phyloP scores from a whole-genome alignment of 352 stramenopile species.

The Phytophthora gonapodyides region DNA sequence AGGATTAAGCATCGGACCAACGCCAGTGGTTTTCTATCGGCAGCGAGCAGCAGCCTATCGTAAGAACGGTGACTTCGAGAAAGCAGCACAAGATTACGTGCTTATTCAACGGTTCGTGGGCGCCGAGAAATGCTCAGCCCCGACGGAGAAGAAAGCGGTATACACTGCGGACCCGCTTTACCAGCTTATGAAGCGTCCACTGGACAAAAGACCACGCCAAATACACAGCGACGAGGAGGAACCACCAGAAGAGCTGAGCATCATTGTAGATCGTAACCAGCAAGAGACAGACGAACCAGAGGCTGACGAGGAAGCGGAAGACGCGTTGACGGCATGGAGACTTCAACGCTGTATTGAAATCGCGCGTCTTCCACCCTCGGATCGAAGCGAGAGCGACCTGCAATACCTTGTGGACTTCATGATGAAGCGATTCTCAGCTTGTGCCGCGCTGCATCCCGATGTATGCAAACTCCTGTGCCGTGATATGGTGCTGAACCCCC shows the following conservation, averaged over 20 bases:
- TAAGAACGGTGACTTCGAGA: slow-evolving; percentile 62
- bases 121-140: not conserved
- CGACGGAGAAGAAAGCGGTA: slow-evolving; percentile 8
- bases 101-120: slow-evolving; percentile 14
- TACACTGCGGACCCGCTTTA: slow-evolving; percentile 32
- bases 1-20: slow-evolving; percentile 11
- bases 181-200: slow-evolving; percentile 11
- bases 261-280: slow-evolving; percentile 4
- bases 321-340: slow-evolving; percentile 29
- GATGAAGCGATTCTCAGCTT: slow-evolving; percentile 46
- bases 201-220: slow-evolving; percentile 1
- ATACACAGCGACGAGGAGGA: slow-evolving; percentile 6
- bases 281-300: slow-evolving; percentile 13
- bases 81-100: slow-evolving; percentile 62
- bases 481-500: slow-evolving; percentile 33
- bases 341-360: slow-evolving; percentile 38
- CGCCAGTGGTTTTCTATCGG: slow-evolving; percentile 46
- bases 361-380: slow-evolving; percentile 9
- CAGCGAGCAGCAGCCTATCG: slow-evolving; percentile 62
- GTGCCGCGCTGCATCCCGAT: slow-evolving; percentile 40
- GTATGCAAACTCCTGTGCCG: slow-evolving; percentile 42
- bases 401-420: slow-evolving; percentile 51
- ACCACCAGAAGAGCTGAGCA: slow-evolving; percentile 2
- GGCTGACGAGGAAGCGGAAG: slow-evolving; percentile 14
- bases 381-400: slow-evolving; percentile 46